Percentiles rank a stretch among this genome's conserved stretches.
phyloP scores from a whole-genome alignment of 108 stramenopile genomes.

The Conticribra weissflogii region DNA sequence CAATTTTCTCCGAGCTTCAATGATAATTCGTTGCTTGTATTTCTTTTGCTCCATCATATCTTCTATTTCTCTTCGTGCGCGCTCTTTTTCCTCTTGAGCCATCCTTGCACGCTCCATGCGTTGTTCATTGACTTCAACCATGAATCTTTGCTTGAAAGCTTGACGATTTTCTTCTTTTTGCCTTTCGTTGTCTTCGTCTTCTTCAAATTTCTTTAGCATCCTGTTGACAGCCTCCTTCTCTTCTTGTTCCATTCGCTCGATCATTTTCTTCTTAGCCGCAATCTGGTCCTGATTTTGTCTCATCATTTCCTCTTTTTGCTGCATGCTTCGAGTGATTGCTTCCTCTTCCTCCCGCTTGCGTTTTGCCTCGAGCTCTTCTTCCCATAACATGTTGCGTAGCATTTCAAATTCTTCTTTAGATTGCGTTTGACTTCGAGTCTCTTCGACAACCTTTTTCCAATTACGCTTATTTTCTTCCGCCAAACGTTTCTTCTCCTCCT shows the following conservation, averaged over 20 bases:
- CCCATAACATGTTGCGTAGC: slow-evolving; percentile 68
- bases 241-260: slow-evolving; percentile 59
- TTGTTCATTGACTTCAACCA: slow-evolving; percentile 49
- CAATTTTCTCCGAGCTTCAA: slow-evolving; percentile 56
- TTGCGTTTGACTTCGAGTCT: slow-evolving; percentile 49
- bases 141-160: slow-evolving; percentile 50
- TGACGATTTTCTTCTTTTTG: slow-evolving; percentile 35
- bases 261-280: slow-evolving; percentile 55
- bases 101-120: slow-evolving; percentile 42
- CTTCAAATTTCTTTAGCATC: slow-evolving; percentile 65
- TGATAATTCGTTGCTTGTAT: slow-evolving; percentile 55
- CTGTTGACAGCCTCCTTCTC: slow-evolving; percentile 62
- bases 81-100: slow-evolving; percentile 46
- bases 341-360: slow-evolving; percentile 57
- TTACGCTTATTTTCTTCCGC: slow-evolving; percentile 52
- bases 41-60: slow-evolving; percentile 45
- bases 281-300: slow-evolving; percentile 54
- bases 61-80: slow-evolving; percentile 44
- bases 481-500: slow-evolving; percentile 43
- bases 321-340: slow-evolving; percentile 28
- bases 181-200: slow-evolving; percentile 59
- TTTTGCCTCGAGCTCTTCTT: slow-evolving; percentile 70
- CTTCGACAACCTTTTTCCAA: slow-evolving; percentile 58
- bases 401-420: slow-evolving; percentile 58
- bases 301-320: slow-evolving; percentile 59